Evolutionary conservation across 805 yeast species (phyloP).

Genomic region (Schwanniomyces yamadae): DNA sequence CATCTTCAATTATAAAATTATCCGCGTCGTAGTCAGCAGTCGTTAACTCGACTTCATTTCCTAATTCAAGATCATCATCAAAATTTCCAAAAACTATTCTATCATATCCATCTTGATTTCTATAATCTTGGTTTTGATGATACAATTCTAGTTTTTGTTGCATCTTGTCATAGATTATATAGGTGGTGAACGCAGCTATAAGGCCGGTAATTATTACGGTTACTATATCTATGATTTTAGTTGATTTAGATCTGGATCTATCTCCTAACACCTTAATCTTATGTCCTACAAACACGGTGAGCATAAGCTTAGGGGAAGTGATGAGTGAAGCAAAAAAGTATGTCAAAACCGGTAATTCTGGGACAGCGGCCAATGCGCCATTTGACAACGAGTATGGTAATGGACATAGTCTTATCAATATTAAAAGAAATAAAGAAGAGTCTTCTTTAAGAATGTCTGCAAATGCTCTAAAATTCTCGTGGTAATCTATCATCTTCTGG

Average conservation of each 20-base stretch:
- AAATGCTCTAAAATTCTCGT: constrained; percentile 70
- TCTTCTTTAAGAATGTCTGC: constrained; percentile 70
- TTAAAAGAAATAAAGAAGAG: constrained; percentile 60
- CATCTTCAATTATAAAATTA: constrained; percentile 41
- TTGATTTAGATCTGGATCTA: constrained; percentile 43
- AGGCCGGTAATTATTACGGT: constrained; percentile 57
- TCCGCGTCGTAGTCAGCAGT: constrained; percentile 40
- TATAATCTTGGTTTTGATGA: constrained; percentile 12
- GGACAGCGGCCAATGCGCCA: constrained; percentile 89
- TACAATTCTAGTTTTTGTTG: constrained; percentile 34
- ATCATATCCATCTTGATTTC: constrained; percentile 21
- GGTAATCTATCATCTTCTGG: constrained; percentile 53
- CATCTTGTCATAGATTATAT: constrained; percentile 61
- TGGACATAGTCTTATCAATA: constrained; percentile 82
- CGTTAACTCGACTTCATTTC: constrained; percentile 33
- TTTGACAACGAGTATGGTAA: constrained; percentile 89
- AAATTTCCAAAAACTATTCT: constrained; percentile 40
- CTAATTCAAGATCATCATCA: constrained; percentile 35
- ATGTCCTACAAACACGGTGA: constrained; percentile 76
- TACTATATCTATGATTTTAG: constrained; percentile 59
- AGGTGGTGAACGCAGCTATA: constrained; percentile 61
- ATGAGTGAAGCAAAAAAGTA: constrained; percentile 70
- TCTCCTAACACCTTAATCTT: constrained; percentile 70
- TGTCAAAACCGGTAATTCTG: constrained; percentile 60
- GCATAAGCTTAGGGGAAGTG: constrained; percentile 79